Conservation (phyloP, 495 filamentous ascomycete species). For the Aspergillus cavernicola region DNA sequence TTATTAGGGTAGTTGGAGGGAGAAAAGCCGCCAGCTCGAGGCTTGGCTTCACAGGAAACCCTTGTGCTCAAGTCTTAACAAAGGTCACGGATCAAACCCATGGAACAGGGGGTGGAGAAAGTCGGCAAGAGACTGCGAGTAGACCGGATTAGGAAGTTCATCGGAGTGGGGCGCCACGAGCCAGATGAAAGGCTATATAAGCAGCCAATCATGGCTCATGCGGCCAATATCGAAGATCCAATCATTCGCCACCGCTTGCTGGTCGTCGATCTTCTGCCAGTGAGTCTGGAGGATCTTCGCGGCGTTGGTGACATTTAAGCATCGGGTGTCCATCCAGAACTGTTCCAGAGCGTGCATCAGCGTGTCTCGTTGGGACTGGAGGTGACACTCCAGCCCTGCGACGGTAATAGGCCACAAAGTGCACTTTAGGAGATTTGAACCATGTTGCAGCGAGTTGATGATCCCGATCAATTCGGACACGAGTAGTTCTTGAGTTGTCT, state of each 20-base stretch:
- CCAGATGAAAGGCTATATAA: slow-evolving; percentile 23
- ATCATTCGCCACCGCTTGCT: slow-evolving; percentile 9
- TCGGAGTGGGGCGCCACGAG: slow-evolving; percentile 5
- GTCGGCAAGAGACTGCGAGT: neutral
- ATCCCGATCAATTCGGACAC: slow-evolving; percentile 40
- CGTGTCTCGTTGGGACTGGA: slow-evolving; percentile 25
- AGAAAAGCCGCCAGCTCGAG: neutral
- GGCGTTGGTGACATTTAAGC: slow-evolving; percentile 37
- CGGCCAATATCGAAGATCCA: slow-evolving; percentile 41
- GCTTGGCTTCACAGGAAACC: neutral
- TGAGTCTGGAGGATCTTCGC: slow-evolving; percentile 19
- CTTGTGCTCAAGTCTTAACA: neutral
- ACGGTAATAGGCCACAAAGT: slow-evolving; percentile 57
- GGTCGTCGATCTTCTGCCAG: slow-evolving; percentile 16
- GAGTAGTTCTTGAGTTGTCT: slow-evolving; percentile 22
- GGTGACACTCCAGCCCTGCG: slow-evolving; percentile 46
- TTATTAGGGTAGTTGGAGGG: neutral
- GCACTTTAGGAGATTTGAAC: slow-evolving; percentile 50
- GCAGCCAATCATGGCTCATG: slow-evolving; percentile 37
- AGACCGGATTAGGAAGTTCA: slow-evolving; percentile 7
- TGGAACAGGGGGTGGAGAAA: neutral
- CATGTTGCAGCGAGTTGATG: slow-evolving; percentile 41
- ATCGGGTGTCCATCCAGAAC: slow-evolving; percentile 37
- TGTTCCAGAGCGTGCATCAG: slow-evolving; percentile 26
- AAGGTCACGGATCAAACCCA: neutral